phyloP scores from a whole-genome alignment of 345 rosid species.

The Pistacia atlantica region DNA sequence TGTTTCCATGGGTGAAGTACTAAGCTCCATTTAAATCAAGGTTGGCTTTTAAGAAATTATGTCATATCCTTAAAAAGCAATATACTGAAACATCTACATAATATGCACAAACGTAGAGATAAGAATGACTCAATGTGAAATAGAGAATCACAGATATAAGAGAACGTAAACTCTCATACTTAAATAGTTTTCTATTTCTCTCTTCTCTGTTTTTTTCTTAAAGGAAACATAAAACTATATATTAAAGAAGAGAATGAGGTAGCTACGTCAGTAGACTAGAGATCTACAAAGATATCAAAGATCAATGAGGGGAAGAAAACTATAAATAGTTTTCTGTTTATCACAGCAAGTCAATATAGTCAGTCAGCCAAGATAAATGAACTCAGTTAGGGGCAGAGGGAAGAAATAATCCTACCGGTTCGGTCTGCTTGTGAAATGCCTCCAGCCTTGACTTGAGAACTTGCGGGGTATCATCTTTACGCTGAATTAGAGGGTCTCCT shows the following conservation, averaged over 20 bases:
- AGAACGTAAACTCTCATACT: background rate
- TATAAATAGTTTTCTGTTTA: no score
- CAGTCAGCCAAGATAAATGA: background rate
- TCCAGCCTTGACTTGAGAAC: constrained; percentile 83
- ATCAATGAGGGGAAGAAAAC: no score
- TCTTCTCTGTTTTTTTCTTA: no score
- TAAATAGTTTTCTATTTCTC: no score
- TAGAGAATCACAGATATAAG: background rate
- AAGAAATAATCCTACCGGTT: constrained; percentile 52
- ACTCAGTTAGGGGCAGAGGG: background rate
- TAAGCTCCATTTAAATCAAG: background rate
- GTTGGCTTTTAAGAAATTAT: background rate
- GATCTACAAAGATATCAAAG: no score
- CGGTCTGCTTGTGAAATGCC: constrained; percentile 80
- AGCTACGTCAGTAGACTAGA: no score
- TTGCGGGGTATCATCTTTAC: constrained; percentile 83
- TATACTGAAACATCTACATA: background rate
- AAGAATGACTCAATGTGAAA: background rate
- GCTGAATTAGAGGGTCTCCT: constrained; percentile 83
- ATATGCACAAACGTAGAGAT: background rate
- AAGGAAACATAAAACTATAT: no score
- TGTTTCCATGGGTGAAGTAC: background rate
- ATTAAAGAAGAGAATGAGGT: no score
- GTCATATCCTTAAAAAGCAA: background rate
- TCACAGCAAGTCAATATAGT: background rate